Conservation (phyloP, 2,329 filamentous ascomycete genomes). For the Aplosporella prunicola region DNA sequence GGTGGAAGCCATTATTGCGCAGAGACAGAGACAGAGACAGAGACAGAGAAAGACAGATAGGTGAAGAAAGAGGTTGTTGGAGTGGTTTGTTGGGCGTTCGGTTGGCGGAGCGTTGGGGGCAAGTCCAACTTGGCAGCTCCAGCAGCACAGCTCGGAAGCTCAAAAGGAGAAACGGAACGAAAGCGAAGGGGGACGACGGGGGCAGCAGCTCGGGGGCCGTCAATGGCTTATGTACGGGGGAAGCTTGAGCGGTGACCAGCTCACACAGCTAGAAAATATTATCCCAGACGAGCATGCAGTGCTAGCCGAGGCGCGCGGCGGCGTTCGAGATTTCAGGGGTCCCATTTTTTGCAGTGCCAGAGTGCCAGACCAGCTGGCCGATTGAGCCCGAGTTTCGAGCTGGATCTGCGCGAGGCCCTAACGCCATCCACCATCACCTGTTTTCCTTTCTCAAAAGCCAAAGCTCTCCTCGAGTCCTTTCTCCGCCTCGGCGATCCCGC, state of each 20-base stretch:
- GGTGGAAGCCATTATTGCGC: constrained; percentile 33
- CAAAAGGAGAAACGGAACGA: neutral
- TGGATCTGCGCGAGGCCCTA: neutral
- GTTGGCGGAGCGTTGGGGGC: constrained; percentile 6
- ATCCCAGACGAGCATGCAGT: neutral
- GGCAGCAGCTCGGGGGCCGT: neutral
- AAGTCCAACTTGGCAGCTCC: constrained; percentile 7
- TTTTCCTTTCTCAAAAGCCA: neutral
- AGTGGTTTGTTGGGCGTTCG: constrained; percentile 11
- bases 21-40: neutral
- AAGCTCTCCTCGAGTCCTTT: neutral
- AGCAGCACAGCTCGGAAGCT: neutral
- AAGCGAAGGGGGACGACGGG: neutral
- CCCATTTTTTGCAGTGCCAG: constrained; percentile 7
- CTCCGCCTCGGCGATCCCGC: constrained; percentile 5
- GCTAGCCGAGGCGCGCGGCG: constrained; percentile 6
- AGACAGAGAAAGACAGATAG: neutral
- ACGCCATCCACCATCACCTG: neutral
- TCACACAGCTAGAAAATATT: neutral
- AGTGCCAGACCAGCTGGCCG: neutral
- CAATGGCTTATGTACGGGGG: constrained; percentile 1
- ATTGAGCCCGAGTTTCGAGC: too few species aligned
- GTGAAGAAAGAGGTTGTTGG: constrained; percentile 2
- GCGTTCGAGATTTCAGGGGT: constrained; percentile 9
- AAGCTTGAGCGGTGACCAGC: neutral